phyloP scores from a whole-genome alignment of 1,284 basidiomycete genomes.

The Coniophora puteana region DNA sequence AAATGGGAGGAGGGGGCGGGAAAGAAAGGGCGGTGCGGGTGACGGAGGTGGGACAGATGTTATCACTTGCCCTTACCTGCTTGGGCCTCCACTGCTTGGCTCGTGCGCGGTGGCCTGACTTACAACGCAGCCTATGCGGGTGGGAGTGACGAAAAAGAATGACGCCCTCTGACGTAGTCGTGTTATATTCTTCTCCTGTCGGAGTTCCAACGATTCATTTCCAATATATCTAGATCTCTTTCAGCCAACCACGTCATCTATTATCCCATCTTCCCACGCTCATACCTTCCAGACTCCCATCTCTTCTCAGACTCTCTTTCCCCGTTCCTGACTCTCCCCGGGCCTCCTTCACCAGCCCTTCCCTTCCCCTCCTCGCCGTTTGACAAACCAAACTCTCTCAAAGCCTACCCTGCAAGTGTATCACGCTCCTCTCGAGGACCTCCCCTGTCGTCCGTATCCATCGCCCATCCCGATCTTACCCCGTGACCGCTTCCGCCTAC shows the following conservation, averaged over 20 bases:
- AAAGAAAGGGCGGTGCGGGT: constrained; percentile 29
- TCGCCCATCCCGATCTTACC: neutral
- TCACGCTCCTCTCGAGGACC: no score
- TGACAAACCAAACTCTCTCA: no score
- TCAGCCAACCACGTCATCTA: constrained; percentile 33
- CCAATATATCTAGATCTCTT: no score
- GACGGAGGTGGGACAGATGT: constrained; percentile 20
- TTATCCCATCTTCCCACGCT: neutral
- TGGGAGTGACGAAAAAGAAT: constrained; percentile 30
- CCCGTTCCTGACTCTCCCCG: neutral
- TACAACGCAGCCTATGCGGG: no score
- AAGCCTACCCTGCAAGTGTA: neutral
- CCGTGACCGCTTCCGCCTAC: no score
- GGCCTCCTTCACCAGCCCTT: neutral
- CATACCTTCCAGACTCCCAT: no score
- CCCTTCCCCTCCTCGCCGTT: no score
- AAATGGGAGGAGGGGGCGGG: constrained; percentile 6
- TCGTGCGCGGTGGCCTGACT: constrained; percentile 25
- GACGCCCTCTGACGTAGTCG: constrained; percentile 37
- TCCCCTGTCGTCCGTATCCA: neutral
- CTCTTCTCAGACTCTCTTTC: no score
- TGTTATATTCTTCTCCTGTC: constrained; percentile 36
- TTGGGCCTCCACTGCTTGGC: constrained; percentile 14
- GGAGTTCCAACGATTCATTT: constrained; percentile 25
- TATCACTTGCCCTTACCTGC: constrained; percentile 7